Percentiles rank a stretch among this genome's conserved stretches.
Evolutionary conservation across 2,329 filamentous ascomycete species (phyloP).

Genomic region (Rhinocladiella similis): DNA sequence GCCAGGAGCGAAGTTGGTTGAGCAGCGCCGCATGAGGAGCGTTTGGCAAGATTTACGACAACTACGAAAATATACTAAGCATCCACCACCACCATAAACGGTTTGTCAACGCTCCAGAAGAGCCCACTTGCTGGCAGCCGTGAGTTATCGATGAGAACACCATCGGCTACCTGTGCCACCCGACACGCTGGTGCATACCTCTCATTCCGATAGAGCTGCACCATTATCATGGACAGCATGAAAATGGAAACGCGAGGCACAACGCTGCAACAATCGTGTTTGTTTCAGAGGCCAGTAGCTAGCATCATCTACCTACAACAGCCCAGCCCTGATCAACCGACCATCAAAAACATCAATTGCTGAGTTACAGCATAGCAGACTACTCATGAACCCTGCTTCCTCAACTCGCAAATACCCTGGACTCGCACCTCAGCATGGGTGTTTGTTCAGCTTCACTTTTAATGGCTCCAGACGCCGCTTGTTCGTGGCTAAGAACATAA

Average conservation of each 20-base stretch:
- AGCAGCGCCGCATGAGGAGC: neutral
- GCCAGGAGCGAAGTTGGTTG: constrained; percentile 24
- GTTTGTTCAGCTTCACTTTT: neutral
- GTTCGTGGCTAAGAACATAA: neutral
- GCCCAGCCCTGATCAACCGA: neutral
- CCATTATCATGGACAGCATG: no score
- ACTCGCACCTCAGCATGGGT: no score
- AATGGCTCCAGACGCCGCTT: neutral
- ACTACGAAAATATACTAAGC: neutral
- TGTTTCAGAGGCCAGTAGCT: constrained; percentile 20
- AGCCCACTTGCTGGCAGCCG: neutral
- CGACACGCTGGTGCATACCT: neutral
- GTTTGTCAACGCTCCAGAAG: neutral
- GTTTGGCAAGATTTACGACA: neutral
- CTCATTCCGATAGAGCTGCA: no score
- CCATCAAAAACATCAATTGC: neutral
- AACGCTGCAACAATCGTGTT: neutral
- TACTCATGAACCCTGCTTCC: no score
- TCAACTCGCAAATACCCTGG: no score
- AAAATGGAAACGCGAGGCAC: neutral
- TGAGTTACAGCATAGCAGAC: neutral
- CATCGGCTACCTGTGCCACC: no score
- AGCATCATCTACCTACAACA: neutral
- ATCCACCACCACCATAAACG: neutral
- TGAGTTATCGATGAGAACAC: no score